phyloP scores from a whole-genome alignment of 768 basidiomycete species.

The Trametes punicea region DNA sequence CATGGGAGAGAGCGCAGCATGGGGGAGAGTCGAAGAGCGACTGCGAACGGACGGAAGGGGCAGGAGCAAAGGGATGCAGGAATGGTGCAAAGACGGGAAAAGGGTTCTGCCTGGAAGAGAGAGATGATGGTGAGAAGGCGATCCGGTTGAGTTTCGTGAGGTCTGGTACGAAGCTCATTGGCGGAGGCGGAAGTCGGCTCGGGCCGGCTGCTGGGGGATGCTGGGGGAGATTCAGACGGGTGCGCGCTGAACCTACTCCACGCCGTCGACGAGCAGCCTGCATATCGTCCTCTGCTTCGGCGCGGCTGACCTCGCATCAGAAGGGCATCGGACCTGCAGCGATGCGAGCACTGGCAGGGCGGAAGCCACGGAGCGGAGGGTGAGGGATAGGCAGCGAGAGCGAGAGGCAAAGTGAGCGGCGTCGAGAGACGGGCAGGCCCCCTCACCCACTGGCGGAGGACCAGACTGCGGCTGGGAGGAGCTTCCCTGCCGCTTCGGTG shows the following conservation, averaged over 20 bases:
- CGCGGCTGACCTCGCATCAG: too few relatives aligned
- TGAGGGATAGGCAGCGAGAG: background rate
- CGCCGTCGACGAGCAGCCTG: background rate
- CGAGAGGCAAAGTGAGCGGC: background rate
- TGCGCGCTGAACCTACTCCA: conserved; percentile 14
- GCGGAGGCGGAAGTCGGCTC: conserved; percentile 17
- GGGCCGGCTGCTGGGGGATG: conserved; percentile 4
- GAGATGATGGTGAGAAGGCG: too few relatives aligned
- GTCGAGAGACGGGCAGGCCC: background rate
- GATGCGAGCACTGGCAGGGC: background rate
- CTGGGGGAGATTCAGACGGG: background rate
- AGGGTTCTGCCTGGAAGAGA: conserved; percentile 1
- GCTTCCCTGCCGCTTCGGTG: conserved; percentile 20
- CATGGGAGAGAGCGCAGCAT: conserved; percentile 1
- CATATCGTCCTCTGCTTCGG: too few relatives aligned
- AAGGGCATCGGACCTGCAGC: too few relatives aligned
- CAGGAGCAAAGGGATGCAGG: background rate
- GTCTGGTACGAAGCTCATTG: background rate
- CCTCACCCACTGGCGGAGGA: too few relatives aligned
- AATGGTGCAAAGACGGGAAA: background rate
- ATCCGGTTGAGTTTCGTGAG: too few relatives aligned
- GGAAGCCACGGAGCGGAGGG: background rate
- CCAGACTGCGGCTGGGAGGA: background rate
- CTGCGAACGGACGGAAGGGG: background rate
- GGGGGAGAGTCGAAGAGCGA: background rate